Evolutionary conservation across 371 early-diverging fungal species (phyloP), one percentile per base, ranked within the genome.

Genomic region (Saksenaea oblongispora): DNA sequence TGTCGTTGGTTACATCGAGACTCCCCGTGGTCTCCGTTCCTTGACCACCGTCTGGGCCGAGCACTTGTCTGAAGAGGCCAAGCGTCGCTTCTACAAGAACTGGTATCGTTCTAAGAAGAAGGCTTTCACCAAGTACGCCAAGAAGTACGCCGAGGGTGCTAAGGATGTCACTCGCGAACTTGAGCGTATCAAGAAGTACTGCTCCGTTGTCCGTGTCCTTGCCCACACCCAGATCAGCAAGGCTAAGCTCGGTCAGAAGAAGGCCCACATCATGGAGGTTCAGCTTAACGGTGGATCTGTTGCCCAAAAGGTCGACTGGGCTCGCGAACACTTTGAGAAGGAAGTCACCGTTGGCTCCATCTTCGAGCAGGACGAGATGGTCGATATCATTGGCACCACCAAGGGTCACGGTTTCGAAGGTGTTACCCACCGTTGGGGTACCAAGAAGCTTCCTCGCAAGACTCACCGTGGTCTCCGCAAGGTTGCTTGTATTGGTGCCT

Each of bases 401-500:
- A 98, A 99, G 91, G 99, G 99, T 92, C 93, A 99, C 84, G 99
- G 99, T 88, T 97, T 93, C 87, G 95, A 95, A 87, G 99, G 99
- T 88, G 98, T 98, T 75, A 97, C 99, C 69, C 93, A 93, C 78
- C 97, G 99, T 93, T 99, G 98, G 98, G 99, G 99, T 76, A 96
- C 97, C 83, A 99, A 97, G 90, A 99, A 98, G 91, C 93, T 99
- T 70, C 99, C 99, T 64, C 91, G 99, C 84, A 99, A 99, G 95
- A 98, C 99, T 55, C 98, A 98, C 87, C 95, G 95, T 85, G 99
- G 99, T 95, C 91, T 97, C 70, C 94, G 99, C 79, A 99, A 99
- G 94, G 99, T 99, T 72, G 99, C 99, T 74, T 99, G 99, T 93
- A 99, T 99, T 80, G 99, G 99, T 83, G 99, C 99, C 67, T 99